Percentiles rank a stretch among this genome's conserved stretches.
Conservation (phyloP, 768 basidiomycete genomes). For the Naganishia vishniacii region DNA sequence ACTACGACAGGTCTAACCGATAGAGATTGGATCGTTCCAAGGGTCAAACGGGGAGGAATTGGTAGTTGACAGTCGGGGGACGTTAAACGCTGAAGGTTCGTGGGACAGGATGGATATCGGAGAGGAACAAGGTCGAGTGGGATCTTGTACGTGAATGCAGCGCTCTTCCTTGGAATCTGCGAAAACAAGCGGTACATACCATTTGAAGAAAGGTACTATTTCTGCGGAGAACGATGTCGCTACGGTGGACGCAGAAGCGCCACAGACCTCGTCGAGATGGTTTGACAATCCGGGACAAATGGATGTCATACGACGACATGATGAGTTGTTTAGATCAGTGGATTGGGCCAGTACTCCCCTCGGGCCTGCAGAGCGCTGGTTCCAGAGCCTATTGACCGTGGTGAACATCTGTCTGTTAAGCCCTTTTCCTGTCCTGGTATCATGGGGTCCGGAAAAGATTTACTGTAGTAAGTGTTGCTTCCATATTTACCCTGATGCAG, state of each 20-base stretch:
- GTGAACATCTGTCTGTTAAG: constrained; percentile 19
- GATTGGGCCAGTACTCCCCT: constrained; percentile 15
- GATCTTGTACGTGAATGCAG: too few relatives aligned
- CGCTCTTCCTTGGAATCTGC: too few relatives aligned
- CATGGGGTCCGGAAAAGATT: constrained; percentile 21
- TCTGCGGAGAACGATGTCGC: not conserved
- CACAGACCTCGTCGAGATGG: not conserved
- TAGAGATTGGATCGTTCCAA: constrained; percentile 25
- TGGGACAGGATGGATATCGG: too few relatives aligned
- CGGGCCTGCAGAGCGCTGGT: constrained; percentile 18
- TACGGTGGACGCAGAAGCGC: not conserved
- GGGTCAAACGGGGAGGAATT: constrained; percentile 20
- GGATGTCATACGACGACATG: not conserved
- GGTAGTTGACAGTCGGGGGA: constrained; percentile 21
- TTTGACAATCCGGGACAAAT: not conserved
- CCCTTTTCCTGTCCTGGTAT: constrained; percentile 25
- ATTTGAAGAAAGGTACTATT: too few relatives aligned
- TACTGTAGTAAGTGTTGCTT: constrained; percentile 24
- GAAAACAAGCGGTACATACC: too few relatives aligned
- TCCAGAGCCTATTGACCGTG: constrained; percentile 8
- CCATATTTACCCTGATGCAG: too few relatives aligned
- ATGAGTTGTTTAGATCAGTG: not conserved
- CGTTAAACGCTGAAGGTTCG: too few relatives aligned
- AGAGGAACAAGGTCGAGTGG: too few relatives aligned
- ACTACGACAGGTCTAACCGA: constrained; percentile 7